Percentiles rank a stretch among this genome's conserved stretches.
These are phyloP conservation scores for Diplotaxis tenuifolia DNA, from an alignment of 345 rosid species.

Conservation along the genomic window DNA sequence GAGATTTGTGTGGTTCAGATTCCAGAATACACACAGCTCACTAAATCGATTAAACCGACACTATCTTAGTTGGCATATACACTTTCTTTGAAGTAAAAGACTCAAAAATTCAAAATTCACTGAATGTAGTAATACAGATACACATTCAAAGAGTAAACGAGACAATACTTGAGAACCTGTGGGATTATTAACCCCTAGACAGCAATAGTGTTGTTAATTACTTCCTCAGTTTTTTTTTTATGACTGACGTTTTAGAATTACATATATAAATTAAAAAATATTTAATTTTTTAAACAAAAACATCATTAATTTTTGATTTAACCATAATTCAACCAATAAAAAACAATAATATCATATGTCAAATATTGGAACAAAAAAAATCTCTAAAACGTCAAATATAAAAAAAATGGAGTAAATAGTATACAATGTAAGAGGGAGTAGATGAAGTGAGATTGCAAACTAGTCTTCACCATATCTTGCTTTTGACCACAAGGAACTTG, in stretches of 20 bases:
- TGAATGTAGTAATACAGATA: background rate
- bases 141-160: background rate
- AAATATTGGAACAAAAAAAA: no score
- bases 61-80: background rate
- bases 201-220: no score
- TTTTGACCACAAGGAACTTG: constrained; percentile 14
- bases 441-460: constrained; percentile 24
- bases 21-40: background rate
- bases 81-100: background rate
- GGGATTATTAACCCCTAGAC: no score
- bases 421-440: background rate
- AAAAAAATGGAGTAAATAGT: constrained; percentile 36
- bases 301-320: no score
- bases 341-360: no score
- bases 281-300: no score
- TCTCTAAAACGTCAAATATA: no score
- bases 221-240: no score
- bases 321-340: no score
- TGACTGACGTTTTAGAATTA: no score
- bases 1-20: background rate
- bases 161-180: constrained; percentile 39
- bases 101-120: background rate
- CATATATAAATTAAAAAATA: no score
- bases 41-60: constrained; percentile 6
- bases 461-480: constrained; percentile 32